Conservation (phyloP, 768 basidiomycete genomes). For the Lyophyllum decastes region DNA sequence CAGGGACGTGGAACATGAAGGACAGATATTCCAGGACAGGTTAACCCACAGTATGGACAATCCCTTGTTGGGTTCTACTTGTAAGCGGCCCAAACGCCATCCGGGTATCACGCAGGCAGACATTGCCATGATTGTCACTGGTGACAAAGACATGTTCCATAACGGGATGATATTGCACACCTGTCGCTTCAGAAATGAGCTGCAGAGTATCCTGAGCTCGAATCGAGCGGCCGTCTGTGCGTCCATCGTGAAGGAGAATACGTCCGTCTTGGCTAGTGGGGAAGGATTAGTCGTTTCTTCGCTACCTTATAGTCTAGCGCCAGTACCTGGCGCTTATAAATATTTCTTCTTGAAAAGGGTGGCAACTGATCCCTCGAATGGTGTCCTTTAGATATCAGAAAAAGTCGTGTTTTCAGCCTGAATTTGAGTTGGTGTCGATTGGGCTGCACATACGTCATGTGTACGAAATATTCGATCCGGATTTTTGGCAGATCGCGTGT, state of each 20-base stretch:
- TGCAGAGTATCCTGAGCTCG: conserved; percentile 55
- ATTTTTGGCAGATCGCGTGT: conserved; percentile 6
- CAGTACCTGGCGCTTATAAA: conserved; percentile 70
- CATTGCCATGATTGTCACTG: conserved; percentile 56
- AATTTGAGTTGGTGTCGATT: not conserved
- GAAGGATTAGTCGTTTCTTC: not conserved
- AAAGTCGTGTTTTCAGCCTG: not conserved
- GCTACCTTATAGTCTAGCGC: conserved; percentile 7
- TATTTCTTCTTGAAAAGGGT: conserved; percentile 67
- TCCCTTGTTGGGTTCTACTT: conserved; percentile 47
- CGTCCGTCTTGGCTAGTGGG: conserved; percentile 66
- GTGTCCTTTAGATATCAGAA: conserved; percentile 46
- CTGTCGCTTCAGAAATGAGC: conserved; percentile 57
- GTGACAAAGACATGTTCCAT: conserved; percentile 73
- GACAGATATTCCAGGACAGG: conserved; percentile 1
- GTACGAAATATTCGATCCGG: conserved; percentile 28
- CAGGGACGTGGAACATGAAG: not conserved
- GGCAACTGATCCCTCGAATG: conserved; percentile 65
- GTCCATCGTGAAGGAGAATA: conserved; percentile 62
- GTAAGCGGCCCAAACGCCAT: conserved; percentile 69
- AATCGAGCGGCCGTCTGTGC: conserved; percentile 31
- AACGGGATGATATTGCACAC: conserved; percentile 65
- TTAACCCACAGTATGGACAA: conserved; percentile 51
- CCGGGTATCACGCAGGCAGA: conserved; percentile 68
- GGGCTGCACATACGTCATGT: conserved; percentile 24